A percentile compares a stretch with the other conserved stretches of the same genome.
Conservation (phyloP, 2,329 filamentous ascomycete genomes). For the Didymella keratinophila region DNA sequence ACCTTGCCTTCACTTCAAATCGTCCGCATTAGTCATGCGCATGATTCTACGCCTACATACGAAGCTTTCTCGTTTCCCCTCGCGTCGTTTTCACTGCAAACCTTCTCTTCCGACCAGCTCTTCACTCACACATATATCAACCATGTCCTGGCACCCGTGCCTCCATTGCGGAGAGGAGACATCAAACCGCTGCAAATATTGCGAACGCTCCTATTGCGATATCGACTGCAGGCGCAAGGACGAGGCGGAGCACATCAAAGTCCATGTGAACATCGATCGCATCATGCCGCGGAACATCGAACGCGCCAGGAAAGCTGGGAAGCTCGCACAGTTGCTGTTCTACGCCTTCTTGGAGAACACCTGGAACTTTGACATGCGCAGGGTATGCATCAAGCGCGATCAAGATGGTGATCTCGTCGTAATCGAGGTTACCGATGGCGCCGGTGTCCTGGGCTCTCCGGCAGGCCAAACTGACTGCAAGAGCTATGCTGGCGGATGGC, state of each 20-base stretch:
- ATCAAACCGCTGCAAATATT: constrained; percentile 15
- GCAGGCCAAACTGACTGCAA: constrained; percentile 15
- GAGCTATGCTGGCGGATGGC: constrained; percentile 23
- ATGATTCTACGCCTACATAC: not conserved
- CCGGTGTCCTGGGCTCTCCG: constrained; percentile 15
- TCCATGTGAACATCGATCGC: constrained; percentile 4
- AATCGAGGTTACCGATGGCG: constrained; percentile 21
- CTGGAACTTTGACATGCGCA: constrained; percentile 27
- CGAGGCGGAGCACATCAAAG: constrained; percentile 13
- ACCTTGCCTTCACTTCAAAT: constrained; percentile 2
- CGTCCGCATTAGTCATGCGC: not conserved
- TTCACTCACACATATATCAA: not conserved
- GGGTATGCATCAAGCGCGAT: constrained; percentile 13
- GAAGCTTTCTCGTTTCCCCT: not conserved
- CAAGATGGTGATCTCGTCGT: constrained; percentile 7
- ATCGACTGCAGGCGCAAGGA: constrained; percentile 14
- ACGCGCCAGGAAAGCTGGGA: constrained; percentile 20
- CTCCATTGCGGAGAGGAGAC: constrained; percentile 14
- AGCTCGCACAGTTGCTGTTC: constrained; percentile 24
- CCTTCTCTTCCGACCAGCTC: not conserved
- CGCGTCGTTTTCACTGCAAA: not conserved
- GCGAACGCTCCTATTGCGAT: constrained; percentile 22
- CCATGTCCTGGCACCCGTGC: constrained; percentile 19
- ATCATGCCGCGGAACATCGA: constrained; percentile 7
- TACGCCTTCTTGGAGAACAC: constrained; percentile 25